Evolutionary conservation across 106 monocot genomes (phyloP), one percentile per base, ranked within the genome.

Genomic region (Dioscorea alata): DNA sequence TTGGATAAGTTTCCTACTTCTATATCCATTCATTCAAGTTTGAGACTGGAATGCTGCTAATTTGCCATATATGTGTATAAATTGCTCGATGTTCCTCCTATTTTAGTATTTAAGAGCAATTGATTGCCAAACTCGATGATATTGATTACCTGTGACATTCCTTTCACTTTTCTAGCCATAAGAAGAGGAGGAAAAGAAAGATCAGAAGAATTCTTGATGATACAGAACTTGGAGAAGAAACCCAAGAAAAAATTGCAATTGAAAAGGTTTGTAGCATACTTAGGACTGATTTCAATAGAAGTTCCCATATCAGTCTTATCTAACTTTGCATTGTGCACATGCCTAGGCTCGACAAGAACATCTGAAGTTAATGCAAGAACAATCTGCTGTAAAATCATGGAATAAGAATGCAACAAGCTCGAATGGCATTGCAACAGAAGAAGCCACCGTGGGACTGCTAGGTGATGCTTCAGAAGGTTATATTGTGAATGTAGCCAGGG

Each of bases 141-240:
- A 17, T 16, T 18, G 60, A 2, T 28, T 16, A 51, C 12, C 16
- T 58, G 16, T 33, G 7, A 13, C 21, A 14, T 57, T 23, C 50
- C 53, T 24, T 60, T 78, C 74, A 0, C 49, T 14, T 14, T 79
- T 73, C 49, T 23, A 79, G 70, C 65, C 84, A 71, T 60, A 89
- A 71, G 67, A 92, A 57, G 72, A 85, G 75, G 53, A 62, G 71
- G 28, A 97, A 97, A 71, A 89, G 77, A 68, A 86, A 65, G 79
- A 92, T 97, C 22, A 82, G 97, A 58, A 92, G 97, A 67, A 97
- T 97, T 15, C 83, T 97, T 74, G 97, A 97, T 74, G 97, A 97
- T 75, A 71, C 86, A 57, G 97, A 97, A 72, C 97, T 97, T 67
- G 82, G 80, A 28, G 92, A 92, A 77, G 92, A 89, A 76, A 97